phyloP scores from a whole-genome alignment of 192 early-diverging fungal genomes.

The Linnemannia elongata region DNA sequence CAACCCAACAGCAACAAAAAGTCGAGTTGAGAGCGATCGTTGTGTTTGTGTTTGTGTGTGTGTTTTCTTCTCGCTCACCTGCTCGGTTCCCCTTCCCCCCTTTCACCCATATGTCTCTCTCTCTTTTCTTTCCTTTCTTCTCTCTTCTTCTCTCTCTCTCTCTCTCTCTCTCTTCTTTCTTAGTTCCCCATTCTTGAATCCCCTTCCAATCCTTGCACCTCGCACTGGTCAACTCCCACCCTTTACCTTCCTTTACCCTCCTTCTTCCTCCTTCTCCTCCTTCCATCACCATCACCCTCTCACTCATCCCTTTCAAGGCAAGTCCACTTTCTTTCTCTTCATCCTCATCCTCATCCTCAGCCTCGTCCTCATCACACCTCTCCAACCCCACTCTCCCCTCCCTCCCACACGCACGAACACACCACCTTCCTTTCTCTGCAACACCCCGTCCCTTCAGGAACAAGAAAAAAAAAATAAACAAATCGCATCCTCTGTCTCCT shows the following conservation, averaged over 20 bases:
- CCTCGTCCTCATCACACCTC: not conserved
- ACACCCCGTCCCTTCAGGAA: not conserved
- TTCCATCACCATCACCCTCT: not conserved
- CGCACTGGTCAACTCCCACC: not conserved
- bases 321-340: not conserved
- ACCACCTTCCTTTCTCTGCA: too few species aligned
- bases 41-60: too few species aligned
- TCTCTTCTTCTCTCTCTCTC: not conserved
- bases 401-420: not conserved
- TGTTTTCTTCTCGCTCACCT: too few species aligned
- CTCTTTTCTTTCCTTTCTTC: not conserved
- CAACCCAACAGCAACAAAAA: too few species aligned
- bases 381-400: not conserved
- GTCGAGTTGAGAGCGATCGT: too few species aligned
- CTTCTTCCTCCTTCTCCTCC: not conserved
- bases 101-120: not conserved
- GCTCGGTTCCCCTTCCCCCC: not conserved
- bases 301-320: not conserved
- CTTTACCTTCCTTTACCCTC: not conserved
- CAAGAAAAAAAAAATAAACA: not conserved
- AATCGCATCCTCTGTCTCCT: not conserved
- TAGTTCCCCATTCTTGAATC: conserved; percentile 27
- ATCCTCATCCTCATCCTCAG: not conserved
- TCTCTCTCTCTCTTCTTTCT: not conserved
- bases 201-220: conserved; percentile 29